phyloP scores from a whole-genome alignment of 2,329 filamentous ascomycete genomes.

The Microcyclospora pomicola region DNA sequence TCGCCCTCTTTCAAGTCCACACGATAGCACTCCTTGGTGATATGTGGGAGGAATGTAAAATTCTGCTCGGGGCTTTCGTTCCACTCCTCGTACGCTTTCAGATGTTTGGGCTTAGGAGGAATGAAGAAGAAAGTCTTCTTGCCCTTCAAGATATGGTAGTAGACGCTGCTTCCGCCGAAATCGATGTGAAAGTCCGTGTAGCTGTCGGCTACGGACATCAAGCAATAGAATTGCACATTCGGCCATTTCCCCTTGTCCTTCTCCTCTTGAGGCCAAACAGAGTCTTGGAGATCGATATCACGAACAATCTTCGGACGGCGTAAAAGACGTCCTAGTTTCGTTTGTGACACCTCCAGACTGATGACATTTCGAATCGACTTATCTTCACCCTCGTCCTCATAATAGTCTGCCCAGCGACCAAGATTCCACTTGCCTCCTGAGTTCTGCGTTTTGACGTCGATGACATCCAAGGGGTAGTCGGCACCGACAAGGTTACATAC shows the following conservation, averaged over 20 bases:
- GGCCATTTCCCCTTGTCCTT: slow-evolving; percentile 43
- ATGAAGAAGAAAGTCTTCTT: slow-evolving; percentile 62
- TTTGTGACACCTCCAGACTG: slow-evolving; percentile 53
- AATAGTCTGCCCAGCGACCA: slow-evolving; percentile 52
- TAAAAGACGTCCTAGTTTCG: slow-evolving; percentile 47
- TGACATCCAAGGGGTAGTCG: slow-evolving; percentile 50
- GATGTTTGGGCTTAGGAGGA: slow-evolving; percentile 51
- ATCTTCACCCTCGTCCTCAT: slow-evolving; percentile 46
- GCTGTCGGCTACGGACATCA: slow-evolving; percentile 59
- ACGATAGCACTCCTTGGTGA: slow-evolving; percentile 53
- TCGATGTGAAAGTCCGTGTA: slow-evolving; percentile 62
- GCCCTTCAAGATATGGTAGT: slow-evolving; percentile 55
- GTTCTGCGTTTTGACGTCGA: slow-evolving; percentile 56
- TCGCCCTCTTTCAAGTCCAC: slow-evolving; percentile 53
- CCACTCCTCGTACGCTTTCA: slow-evolving; percentile 60
- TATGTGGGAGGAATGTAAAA: slow-evolving; percentile 49
- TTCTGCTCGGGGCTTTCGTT: slow-evolving; percentile 54
- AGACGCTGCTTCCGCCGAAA: slow-evolving; percentile 57
- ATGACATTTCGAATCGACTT: slow-evolving; percentile 56
- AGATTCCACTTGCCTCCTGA: slow-evolving; percentile 52
- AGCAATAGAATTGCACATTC: slow-evolving; percentile 53
- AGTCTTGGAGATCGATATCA: slow-evolving; percentile 45
- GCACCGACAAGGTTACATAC: slow-evolving; percentile 51
- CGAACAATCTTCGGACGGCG: slow-evolving; percentile 51
- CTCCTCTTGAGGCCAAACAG: slow-evolving; percentile 41